A percentile compares a stretch with the other conserved stretches of the same genome.
These are phyloP conservation scores for Chaetomium globosum DNA, from an alignment of 2,329 filamentous ascomycete species.

Conservation along the genomic window DNA sequence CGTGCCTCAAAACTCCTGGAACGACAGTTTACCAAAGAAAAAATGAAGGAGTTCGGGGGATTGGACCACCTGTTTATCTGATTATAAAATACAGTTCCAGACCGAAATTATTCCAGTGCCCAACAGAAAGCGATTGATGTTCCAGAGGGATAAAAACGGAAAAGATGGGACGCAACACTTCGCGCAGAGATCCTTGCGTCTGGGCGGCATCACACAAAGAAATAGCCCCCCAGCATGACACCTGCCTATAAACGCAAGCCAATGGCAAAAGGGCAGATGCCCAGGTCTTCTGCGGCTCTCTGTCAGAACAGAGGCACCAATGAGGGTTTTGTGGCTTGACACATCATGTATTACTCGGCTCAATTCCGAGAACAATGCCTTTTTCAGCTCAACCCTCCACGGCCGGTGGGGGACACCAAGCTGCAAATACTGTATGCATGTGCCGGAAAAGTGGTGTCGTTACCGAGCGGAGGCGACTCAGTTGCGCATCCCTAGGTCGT, in stretches of 20 bases:
- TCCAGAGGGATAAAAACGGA: not conserved
- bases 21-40: not conserved
- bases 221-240: slow-evolving; percentile 7
- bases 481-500: too few relatives aligned
- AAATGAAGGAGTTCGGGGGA: not conserved
- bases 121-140: not conserved
- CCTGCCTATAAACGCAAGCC: not conserved
- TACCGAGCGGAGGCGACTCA: too few relatives aligned
- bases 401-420: not conserved
- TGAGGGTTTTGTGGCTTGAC: not conserved
- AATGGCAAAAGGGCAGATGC: not conserved
- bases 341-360: not conserved
- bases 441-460: slow-evolving; percentile 1
- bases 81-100: not conserved
- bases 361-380: not conserved
- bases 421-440: not conserved
- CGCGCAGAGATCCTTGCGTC: slow-evolving; percentile 6
- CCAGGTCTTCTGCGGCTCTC: not conserved
- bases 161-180: not conserved
- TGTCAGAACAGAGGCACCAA: not conserved
- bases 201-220: slow-evolving; percentile 10
- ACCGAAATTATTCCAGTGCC: not conserved
- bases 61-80: not conserved
- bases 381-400: not conserved
- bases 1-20: not conserved